phyloP scores from a whole-genome alignment of 163 green algal species.

The Dunaliella salina region DNA sequence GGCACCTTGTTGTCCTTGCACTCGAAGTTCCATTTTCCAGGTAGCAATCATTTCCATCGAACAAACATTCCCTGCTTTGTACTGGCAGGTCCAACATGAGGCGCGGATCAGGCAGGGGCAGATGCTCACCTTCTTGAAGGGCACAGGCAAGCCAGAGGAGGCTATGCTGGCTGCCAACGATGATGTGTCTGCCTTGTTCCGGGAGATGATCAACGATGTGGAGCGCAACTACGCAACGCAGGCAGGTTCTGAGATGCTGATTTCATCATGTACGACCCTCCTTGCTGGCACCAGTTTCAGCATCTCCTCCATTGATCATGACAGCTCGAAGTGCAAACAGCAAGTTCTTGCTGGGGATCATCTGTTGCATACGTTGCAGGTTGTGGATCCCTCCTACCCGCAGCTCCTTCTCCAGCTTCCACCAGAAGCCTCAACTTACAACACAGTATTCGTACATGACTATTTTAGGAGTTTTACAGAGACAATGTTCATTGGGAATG shows the following conservation, averaged over 20 bases:
- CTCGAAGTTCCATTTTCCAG: no score
- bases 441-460: conserved; percentile 54
- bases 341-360: no score
- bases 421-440: conserved; percentile 25
- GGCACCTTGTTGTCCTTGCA: no score
- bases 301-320: not conserved
- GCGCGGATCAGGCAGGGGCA: conserved; percentile 36
- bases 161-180: conserved; percentile 32
- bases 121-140: conserved; percentile 35
- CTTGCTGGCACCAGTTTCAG: not conserved
- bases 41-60: no score
- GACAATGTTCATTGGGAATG: conserved; percentile 48
- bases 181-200: conserved; percentile 48
- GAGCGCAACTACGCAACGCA: conserved; percentile 49
- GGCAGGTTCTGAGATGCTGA: conserved; percentile 12
- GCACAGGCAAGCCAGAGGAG: conserved; percentile 30
- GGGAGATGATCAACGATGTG: conserved; percentile 51
- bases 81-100: conserved; percentile 36
- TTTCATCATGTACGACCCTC: no score
- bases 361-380: conserved; percentile 17
- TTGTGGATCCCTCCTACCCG: conserved; percentile 44
- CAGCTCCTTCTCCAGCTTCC: conserved; percentile 46
- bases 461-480: conserved; percentile 41
- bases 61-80: no score
- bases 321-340: not conserved